These are phyloP conservation scores for Panicum hallii DNA, from an alignment of 202 grass and related monocot species.

Conservation along the genomic window DNA sequence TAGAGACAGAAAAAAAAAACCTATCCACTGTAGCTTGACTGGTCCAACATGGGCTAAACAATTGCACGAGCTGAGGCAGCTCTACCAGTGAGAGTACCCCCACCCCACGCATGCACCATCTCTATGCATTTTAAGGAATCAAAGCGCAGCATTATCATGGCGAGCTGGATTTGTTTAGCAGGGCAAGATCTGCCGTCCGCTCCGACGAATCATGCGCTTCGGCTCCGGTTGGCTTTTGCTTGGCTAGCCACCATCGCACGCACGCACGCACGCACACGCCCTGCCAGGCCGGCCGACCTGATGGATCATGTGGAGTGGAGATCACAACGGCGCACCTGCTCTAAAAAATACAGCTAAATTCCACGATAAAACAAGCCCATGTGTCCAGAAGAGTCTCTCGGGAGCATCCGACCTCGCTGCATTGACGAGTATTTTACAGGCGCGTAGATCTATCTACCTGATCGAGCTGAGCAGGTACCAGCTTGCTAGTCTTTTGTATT, in stretches of 20 bases:
- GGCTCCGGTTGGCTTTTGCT: neutral
- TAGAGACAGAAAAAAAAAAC: neutral
- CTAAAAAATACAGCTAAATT: neutral
- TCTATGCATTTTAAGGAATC: slow-evolving; percentile 16
- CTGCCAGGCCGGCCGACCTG: neutral
- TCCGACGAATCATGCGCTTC: neutral
- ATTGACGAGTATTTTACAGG: neutral
- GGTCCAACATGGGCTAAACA: neutral
- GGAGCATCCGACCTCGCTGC: neutral
- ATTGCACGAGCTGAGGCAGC: slow-evolving; percentile 15
- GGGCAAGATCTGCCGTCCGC: neutral
- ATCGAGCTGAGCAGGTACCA: neutral
- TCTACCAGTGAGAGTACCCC: neutral
- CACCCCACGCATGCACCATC: neutral
- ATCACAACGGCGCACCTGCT: neutral
- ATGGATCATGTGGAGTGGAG: slow-evolving; percentile 3
- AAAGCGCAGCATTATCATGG: neutral
- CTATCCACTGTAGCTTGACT: neutral
- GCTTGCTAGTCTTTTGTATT: neutral
- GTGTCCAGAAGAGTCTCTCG: neutral
- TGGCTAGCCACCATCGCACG: neutral
- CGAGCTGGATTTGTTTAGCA: slow-evolving; percentile 16
- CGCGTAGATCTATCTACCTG: slow-evolving; percentile 15
- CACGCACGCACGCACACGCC: neutral
- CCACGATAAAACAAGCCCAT: neutral